Percentiles rank a stretch among this genome's conserved stretches.
Evolutionary conservation across 2,329 filamentous ascomycete genomes (phyloP).

Genomic region (Talaromyces islandicus): DNA sequence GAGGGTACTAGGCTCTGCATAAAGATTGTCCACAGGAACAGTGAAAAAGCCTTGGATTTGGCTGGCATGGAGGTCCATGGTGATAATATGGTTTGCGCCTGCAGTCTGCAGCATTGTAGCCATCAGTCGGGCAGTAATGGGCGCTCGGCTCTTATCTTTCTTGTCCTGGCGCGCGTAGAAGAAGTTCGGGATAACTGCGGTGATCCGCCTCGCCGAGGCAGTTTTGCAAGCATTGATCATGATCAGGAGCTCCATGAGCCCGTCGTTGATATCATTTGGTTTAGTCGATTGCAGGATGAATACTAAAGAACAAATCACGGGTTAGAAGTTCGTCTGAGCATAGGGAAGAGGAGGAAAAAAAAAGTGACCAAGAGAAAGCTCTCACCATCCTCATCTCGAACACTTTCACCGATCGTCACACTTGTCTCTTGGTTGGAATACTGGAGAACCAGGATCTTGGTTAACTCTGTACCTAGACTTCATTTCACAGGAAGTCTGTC

Average conservation of each 20-base stretch:
- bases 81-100: conserved; percentile 88
- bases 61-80: conserved; percentile 90
- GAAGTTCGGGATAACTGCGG: conserved; percentile 92
- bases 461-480: conserved; percentile 61
- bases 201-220: conserved; percentile 81
- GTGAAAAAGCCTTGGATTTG: conserved; percentile 98
- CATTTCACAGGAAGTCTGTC: conserved; percentile 4
- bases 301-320: conserved; percentile 44
- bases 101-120: conserved; percentile 97
- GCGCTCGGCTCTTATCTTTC: conserved; percentile 93
- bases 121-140: conserved; percentile 91
- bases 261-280: conserved; percentile 95
- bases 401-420: conserved; percentile 91
- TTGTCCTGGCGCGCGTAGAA: conserved; percentile 96
- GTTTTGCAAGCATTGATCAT: conserved; percentile 96
- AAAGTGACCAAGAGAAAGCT: conserved; percentile 5
- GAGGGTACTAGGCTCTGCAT: conserved; percentile 86
- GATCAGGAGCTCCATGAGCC: conserved; percentile 95
- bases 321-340: not conserved
- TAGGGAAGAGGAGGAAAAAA: conserved; percentile 8
- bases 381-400: conserved; percentile 87
- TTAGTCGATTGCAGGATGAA: conserved; percentile 95
- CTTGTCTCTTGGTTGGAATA: conserved; percentile 58
- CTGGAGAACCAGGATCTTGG: conserved; percentile 62
- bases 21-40: conserved; percentile 71